These are phyloP conservation scores for Coemansia sp. DNA, from an alignment of 192 early-diverging fungal genomes.

Conservation along the genomic window DNA sequence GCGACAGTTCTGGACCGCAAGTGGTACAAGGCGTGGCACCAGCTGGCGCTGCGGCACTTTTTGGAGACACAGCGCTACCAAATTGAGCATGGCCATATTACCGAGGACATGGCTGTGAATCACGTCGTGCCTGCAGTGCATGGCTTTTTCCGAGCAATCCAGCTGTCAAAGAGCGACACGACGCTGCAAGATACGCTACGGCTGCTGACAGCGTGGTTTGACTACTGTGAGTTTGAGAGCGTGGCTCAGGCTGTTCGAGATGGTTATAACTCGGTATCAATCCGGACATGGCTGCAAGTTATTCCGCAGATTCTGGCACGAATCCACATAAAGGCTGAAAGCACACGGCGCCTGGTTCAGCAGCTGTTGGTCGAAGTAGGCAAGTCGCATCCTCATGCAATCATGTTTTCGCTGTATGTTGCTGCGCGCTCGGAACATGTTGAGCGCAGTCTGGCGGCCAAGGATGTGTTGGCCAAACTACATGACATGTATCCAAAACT, in stretches of 20 bases:
- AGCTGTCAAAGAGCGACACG: conserved; percentile 78
- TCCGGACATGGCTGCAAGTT: conserved; percentile 97
- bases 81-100: conserved; percentile 62
- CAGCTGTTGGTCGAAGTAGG: conserved; percentile 92
- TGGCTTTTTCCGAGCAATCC: conserved; percentile 94
- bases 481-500: conserved; percentile 74
- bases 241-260: conserved; percentile 86
- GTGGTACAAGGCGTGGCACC: conserved; percentile 99
- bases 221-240: conserved; percentile 85
- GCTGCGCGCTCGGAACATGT: conserved; percentile 88
- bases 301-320: conserved; percentile 98
- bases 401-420: conserved; percentile 96
- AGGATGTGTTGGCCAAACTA: conserved; percentile 91
- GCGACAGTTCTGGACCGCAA: conserved; percentile 89
- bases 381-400: conserved; percentile 91
- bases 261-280: conserved; percentile 81
- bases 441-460: conserved; percentile 67
- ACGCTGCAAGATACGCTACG: conserved; percentile 96
- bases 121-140: conserved; percentile 81
- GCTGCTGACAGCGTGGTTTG: conserved; percentile 93
- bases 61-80: conserved; percentile 84
- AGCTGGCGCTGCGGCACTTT: conserved; percentile 86
- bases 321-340: conserved; percentile 79
- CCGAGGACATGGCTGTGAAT: conserved; percentile 63
- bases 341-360: conserved; percentile 84